Evolutionary conservation across 129 eudicot genomes (phyloP), one percentile per base, ranked within the genome.

Genomic region (Flaveria sonorensis): DNA sequence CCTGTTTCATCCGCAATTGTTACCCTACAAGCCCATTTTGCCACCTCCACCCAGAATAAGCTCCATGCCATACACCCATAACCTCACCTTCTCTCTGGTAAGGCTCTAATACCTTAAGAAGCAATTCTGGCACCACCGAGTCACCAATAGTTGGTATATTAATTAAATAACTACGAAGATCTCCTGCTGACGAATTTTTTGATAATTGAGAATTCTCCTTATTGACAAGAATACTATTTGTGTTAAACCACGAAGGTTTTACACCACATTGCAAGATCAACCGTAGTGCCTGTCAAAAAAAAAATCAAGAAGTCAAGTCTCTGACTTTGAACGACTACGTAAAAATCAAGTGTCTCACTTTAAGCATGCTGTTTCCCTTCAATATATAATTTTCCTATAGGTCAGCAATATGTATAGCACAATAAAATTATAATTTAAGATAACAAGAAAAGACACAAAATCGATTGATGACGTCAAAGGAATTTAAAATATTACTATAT

Each of bases 41-140:
- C 69, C 68, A 30, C 69, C 45, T 32, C 69, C 15, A 30, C 7
- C 69, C 16, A 32, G 45, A 69, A 57, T 28, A 75, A 69, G 59
- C 45, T 75, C 47, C 10, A 70, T 60, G 57, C n/a, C 11, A 62
- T 68, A 36, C 40, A 59, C 40, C 26, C 18, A 26, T n/a, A 80
- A 71, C 65, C 84, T 73, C 73, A 94, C 99, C 99, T 89, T 91
- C 97, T 80, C 71, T 84, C 74, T 89, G 91, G 76, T 94, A 94
- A 69, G 99, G 99, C 84, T 94, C 99, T 83, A 94, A 79, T 78
- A 94, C 99, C 83, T 94, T 94, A 59, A 94, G 99, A 59, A 94
- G 96, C 92, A 94, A 86, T 86, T 94, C 99, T 46, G 94, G 94
- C 45, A 94, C 99, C 40, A 86, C 99, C 28, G 90, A 86, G 72